Evolutionary conservation across 192 early-diverging fungal genomes (phyloP), one percentile per base, ranked within the genome.

Genomic region (Coemansia sp.): DNA sequence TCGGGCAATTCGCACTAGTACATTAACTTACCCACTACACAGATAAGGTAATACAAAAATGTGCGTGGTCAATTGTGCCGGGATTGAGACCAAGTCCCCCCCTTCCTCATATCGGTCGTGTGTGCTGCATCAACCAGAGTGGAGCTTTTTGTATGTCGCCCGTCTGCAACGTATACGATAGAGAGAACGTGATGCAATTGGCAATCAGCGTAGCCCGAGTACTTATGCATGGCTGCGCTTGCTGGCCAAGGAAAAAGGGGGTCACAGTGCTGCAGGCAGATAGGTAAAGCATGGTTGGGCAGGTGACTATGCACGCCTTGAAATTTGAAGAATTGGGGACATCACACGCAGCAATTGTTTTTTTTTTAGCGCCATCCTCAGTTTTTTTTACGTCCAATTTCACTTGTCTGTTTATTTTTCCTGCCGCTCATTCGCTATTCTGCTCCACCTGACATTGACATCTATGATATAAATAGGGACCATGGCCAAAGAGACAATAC

Each of bases 241-340:
- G 55, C 31, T 58, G 55, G 55, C 27, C 29, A 34, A 29, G 15
- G 29, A 58, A 17, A 58, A n/a, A 6, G 3, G 29, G 27, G 55
- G 15, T 31, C 27, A 58, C 31, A 17, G 27, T 58, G 55, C 29
- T 34, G 55, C 29, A 58, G 2, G 55, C 55, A 4, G 15, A 17
- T 4, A 34, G 27, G 29, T 1, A 58, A 58, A 58, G 29, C 55
- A 58, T 58, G 55, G 50, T 25, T 19, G 23, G 23, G 23, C 23
- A 9, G 50, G 29, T 58, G 55, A 31, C 55, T 58, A 58, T 58
- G 55, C 55, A 15, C 29, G 15, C 27, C 55, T 58, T 58, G 55
- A 31, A 58, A 58, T 58, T 48, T 48, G 23, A 27, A 17, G 29
- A 58, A n/a, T 12, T 27, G 12, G 23, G 25, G 14, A n/a, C 29